Percentiles rank a stretch among this genome's conserved stretches.
These are phyloP conservation scores for Leucoagaricus sp. DNA, from an alignment of 1,284 basidiomycete genomes.

Conservation along the genomic window DNA sequence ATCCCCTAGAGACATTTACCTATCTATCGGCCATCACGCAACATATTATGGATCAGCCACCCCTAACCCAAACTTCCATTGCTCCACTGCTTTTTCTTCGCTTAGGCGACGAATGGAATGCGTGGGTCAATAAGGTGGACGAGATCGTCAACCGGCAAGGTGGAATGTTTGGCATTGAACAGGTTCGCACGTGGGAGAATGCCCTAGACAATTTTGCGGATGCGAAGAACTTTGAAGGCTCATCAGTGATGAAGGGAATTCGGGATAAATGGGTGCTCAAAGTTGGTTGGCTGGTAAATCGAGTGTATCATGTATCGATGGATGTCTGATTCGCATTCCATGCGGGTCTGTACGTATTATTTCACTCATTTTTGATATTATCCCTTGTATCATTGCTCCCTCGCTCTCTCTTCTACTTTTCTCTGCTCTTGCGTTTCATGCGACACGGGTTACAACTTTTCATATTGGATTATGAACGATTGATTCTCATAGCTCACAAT, in stretches of 20 bases:
- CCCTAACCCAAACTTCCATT: constrained; percentile 61
- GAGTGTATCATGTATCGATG: constrained; percentile 53
- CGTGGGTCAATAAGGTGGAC: constrained; percentile 73
- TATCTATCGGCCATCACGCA: constrained; percentile 69
- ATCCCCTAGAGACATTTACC: constrained; percentile 70
- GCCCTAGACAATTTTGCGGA: constrained; percentile 65
- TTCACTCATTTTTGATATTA: constrained; percentile 13
- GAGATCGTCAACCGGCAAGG: constrained; percentile 67
- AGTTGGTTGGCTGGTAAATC: constrained; percentile 77
- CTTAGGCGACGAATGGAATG: constrained; percentile 70
- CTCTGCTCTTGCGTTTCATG: constrained; percentile 1
- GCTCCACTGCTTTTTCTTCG: constrained; percentile 59
- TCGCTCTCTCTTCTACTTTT: not conserved
- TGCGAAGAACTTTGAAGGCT: constrained; percentile 47
- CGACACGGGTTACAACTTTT: not conserved
- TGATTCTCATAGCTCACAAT: not conserved
- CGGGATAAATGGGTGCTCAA: constrained; percentile 70
- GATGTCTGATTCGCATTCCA: constrained; percentile 37
- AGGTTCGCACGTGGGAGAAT: constrained; percentile 65
- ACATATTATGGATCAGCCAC: constrained; percentile 66
- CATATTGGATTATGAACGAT: not conserved
- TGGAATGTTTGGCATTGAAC: constrained; percentile 77
- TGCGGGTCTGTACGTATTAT: constrained; percentile 13
- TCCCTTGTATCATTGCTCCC: constrained; percentile 10
- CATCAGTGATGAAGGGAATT: constrained; percentile 55